Percentiles rank a stretch among this genome's conserved stretches.
Evolutionary conservation across 352 stramenopile species (phyloP).

Genomic region (Globisporangium paroecandrum): DNA sequence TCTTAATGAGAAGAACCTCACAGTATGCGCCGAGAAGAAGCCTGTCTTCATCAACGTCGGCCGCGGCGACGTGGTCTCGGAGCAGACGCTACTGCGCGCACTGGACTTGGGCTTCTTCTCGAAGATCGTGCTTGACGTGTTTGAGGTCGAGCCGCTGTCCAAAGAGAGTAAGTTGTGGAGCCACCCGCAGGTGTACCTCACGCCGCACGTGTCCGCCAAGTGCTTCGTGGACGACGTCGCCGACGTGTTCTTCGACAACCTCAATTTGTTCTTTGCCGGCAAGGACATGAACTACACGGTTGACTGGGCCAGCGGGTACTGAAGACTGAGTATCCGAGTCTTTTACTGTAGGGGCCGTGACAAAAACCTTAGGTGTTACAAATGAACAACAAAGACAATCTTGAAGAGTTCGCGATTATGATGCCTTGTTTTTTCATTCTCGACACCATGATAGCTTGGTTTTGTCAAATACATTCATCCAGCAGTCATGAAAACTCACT

Average conservation of each 20-base stretch:
- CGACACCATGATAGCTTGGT: not conserved
- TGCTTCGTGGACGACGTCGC: constrained; percentile 77
- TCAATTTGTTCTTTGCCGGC: constrained; percentile 36
- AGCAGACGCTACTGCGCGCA: constrained; percentile 61
- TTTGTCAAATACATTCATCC: not conserved
- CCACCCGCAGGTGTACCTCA: constrained; percentile 60
- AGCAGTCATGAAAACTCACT: not conserved
- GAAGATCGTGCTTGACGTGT: constrained; percentile 59
- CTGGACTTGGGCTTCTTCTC: constrained; percentile 63
- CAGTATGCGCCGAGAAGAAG: constrained; percentile 35
- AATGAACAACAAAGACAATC: not conserved
- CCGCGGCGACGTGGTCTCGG: constrained; percentile 74
- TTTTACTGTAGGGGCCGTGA: not conserved
- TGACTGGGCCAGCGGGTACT: constrained; percentile 57
- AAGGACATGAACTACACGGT: constrained; percentile 44
- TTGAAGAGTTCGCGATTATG: not conserved
- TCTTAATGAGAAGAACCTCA: constrained; percentile 47
- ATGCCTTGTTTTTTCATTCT: not conserved
- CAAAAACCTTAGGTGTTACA: not conserved
- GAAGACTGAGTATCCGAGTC: not conserved
- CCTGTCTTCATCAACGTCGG: constrained; percentile 88
- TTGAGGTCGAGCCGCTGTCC: constrained; percentile 47
- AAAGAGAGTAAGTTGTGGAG: constrained; percentile 61
- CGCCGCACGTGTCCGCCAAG: constrained; percentile 78
- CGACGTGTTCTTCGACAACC: constrained; percentile 66